Base-by-base conservation (phyloP, 1,284 basidiomycete species). In the Stygiomarasmius scandens region DNA sequence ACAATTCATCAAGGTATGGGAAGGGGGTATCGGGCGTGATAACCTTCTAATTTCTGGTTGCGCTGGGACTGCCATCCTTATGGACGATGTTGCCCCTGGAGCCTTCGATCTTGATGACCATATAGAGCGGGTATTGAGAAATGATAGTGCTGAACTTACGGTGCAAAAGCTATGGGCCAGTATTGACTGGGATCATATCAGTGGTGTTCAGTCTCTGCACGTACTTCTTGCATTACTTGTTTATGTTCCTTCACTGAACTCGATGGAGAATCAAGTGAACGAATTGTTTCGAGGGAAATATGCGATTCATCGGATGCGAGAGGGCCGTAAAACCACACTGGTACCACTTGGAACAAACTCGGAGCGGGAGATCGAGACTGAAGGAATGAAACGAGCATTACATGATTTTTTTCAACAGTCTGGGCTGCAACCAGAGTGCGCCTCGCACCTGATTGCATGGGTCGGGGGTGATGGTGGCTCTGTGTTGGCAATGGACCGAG, bases 311-410 rank as follows among this genome's bases (percentile, higher is more conserved):
- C 6, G 38, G 24, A 53, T 53, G 51, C 36, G 23, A 11, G 36
- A 43, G 22, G 51, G 51, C 11, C n/a, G 38, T 6, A 53, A 55
- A 22, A 61, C 56, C 5, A 51, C 44, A 11, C 36, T 64, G 10
- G 16, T 52, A 23, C 64, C 64, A 4, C 57, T 66, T 6, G 61
- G 53, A 1, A 61, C 60, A 1, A 64, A 64, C 22, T 45, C 48
- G n/a, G 53, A 57, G 0, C 49, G 64, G 24, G 64, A 66, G 52
- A 57, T 59, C 0, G 48, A 58, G 8, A 54, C 51, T 3, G 41
- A 56, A 41, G 62, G 62, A 1, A 61, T 63, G 55, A 62, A 59
- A 45, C 54, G 57, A 11, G 62, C 56, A 0, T 5, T 64, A 4
- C 3, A 2, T 0, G 61, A 66, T 43, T 63, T 66, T 38, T 16